Conservation (phyloP, 106 monocot species). For the Allium cepa region DNA sequence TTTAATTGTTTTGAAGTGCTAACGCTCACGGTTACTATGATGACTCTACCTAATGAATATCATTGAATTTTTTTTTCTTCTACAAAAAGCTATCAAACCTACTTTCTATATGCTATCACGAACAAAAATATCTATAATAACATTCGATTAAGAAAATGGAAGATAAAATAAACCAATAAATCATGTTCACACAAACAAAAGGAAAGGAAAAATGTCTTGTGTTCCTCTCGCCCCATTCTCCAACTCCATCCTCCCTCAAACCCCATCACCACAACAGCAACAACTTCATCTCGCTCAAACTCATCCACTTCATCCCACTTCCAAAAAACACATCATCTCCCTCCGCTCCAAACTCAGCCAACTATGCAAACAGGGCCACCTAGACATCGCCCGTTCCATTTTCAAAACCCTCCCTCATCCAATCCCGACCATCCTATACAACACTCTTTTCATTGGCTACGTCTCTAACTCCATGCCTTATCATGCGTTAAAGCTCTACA, state of each 20-base stretch:
- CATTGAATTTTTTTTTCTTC: too few species aligned
- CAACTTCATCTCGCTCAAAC: background rate
- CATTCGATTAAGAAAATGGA: too few species aligned
- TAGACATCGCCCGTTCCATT: slow-evolving; percentile 56
- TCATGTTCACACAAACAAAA: too few species aligned
- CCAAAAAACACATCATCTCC: background rate
- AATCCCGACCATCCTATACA: slow-evolving; percentile 59
- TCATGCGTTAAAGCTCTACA: slow-evolving; percentile 64
- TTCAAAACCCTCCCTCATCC: slow-evolving; percentile 58
- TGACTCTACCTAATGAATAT: too few species aligned
- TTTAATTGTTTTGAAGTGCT: too few species aligned
- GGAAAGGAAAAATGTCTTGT: too few species aligned
- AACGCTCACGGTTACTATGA: too few species aligned
- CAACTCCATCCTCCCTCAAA: background rate
- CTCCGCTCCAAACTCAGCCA: slow-evolving; percentile 27
- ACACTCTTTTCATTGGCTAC: slow-evolving; percentile 85
- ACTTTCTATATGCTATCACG: too few species aligned
- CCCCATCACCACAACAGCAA: background rate
- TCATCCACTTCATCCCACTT: background rate
- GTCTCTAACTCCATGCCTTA: slow-evolving; percentile 62
- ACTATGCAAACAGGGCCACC: slow-evolving; percentile 52
- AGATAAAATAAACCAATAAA: too few species aligned
- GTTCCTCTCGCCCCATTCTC: background rate
- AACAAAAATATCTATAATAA: too few species aligned
- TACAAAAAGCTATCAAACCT: too few species aligned